These are phyloP conservation scores for Chlorociboria aeruginascens DNA, from an alignment of 495 filamentous ascomycete species.

Conservation along the genomic window DNA sequence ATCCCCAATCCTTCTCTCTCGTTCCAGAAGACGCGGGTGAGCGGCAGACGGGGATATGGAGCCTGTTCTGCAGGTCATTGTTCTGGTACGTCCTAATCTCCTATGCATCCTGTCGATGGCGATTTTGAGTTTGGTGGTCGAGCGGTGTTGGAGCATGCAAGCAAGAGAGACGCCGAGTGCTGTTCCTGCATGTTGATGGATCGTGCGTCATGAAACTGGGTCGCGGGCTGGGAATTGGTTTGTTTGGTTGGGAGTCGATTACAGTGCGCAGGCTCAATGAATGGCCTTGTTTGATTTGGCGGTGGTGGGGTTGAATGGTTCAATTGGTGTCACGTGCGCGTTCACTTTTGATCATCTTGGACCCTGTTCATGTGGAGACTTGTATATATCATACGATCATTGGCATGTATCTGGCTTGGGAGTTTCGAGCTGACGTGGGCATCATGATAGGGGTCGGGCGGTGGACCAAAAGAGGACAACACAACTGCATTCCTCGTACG, in stretches of 20 bases:
- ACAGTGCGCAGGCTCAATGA: too few relatives aligned
- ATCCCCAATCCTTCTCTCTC: not conserved
- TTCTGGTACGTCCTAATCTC: slow-evolving; percentile 49
- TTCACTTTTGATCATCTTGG: too few relatives aligned
- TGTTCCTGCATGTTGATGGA: not conserved
- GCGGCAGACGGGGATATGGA: not conserved
- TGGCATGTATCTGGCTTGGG: too few relatives aligned
- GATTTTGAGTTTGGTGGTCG: not conserved
- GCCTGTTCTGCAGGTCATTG: slow-evolving; percentile 65
- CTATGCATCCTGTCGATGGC: not conserved
- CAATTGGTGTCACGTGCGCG: too few relatives aligned
- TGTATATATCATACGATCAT: too few relatives aligned
- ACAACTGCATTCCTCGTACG: slow-evolving; percentile 83
- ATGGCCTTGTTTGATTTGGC: too few relatives aligned
- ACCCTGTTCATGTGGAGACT: too few relatives aligned
- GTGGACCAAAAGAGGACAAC: slow-evolving; percentile 80
- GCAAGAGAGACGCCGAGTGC: too few relatives aligned
- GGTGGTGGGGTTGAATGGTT: too few relatives aligned
- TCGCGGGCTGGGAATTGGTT: not conserved
- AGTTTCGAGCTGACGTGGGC: too few relatives aligned
- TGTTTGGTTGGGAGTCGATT: not conserved
- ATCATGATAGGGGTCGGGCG: slow-evolving; percentile 62
- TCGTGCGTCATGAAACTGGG: too few relatives aligned
- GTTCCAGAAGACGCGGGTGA: not conserved
- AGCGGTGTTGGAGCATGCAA: not conserved